Conservation (phyloP, 2,329 filamentous ascomycete genomes). For the Fusarium drepaniforme region DNA sequence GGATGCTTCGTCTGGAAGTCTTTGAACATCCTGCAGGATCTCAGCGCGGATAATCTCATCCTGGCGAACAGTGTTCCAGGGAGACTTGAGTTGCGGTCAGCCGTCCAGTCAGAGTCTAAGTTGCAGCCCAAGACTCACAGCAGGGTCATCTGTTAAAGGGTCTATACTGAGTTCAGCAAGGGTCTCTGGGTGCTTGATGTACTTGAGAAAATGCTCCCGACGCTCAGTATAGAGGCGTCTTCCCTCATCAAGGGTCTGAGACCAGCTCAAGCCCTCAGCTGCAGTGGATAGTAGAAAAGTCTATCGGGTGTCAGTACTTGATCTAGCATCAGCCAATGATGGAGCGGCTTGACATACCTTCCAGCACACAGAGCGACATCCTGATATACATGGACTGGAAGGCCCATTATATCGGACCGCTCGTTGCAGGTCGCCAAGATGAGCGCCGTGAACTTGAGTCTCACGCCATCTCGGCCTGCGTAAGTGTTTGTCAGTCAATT, state of each 20-base stretch:
- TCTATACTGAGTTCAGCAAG: constrained; percentile 78
- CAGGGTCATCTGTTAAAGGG: constrained; percentile 84
- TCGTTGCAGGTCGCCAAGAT: constrained; percentile 71
- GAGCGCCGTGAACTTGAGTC: constrained; percentile 69
- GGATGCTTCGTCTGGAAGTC: constrained; percentile 91
- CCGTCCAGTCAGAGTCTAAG: not conserved
- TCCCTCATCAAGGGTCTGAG: constrained; percentile 72
- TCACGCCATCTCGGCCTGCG: constrained; percentile 75
- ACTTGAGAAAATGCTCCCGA: constrained; percentile 81
- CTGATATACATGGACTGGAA: constrained; percentile 74
- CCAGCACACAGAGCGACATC: constrained; percentile 91
- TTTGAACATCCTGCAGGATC: constrained; percentile 93
- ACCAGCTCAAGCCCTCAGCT: constrained; percentile 75
- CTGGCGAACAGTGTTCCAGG: constrained; percentile 87
- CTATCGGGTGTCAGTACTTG: constrained; percentile 55
- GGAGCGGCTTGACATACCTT: constrained; percentile 69
- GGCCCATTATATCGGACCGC: constrained; percentile 72
- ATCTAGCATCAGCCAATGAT: not conserved
- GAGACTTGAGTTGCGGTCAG: constrained; percentile 70
- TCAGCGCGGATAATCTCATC: constrained; percentile 89
- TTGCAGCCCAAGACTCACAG: constrained; percentile 53
- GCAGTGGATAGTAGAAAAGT: constrained; percentile 84
- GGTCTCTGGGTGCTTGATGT: constrained; percentile 86
- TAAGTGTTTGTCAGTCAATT: constrained; percentile 40
- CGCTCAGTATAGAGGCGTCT: constrained; percentile 81